Percentiles rank a stretch among this genome's conserved stretches.
Evolutionary conservation across 1,284 basidiomycete genomes (phyloP).

Genomic region (Vanrija sp.): DNA sequence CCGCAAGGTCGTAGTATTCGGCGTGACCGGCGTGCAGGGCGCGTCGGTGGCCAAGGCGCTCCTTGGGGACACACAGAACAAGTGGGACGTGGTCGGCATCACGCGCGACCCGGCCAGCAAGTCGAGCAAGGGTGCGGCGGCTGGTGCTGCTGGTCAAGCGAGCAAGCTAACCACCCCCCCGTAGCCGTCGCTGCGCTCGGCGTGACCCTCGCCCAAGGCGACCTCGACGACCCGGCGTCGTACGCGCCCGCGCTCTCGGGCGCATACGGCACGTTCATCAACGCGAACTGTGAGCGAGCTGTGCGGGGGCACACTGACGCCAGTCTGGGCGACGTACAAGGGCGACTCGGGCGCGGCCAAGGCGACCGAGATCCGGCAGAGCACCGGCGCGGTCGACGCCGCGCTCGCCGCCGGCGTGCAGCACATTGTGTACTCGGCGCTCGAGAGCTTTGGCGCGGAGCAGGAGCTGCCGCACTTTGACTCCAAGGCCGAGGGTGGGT

Average conservation of each 20-base stretch:
- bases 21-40: constrained; percentile 20
- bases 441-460: constrained; percentile 21
- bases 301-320: not conserved
- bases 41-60: constrained; percentile 14
- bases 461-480: constrained; percentile 25
- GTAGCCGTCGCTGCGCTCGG: constrained; percentile 1
- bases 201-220: constrained; percentile 16
- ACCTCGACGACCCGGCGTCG: constrained; percentile 15
- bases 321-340: constrained; percentile 10
- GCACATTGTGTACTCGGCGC: constrained; percentile 35
- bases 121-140: not conserved
- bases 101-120: constrained; percentile 15
- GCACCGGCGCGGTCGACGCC: constrained; percentile 23
- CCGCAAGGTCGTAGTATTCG: constrained; percentile 16
- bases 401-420: constrained; percentile 23
- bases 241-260: constrained; percentile 17
- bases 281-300: constrained; percentile 20
- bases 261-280: constrained; percentile 15
- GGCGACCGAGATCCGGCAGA: constrained; percentile 13
- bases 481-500: constrained; percentile 32
- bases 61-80: constrained; percentile 4
- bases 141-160: too few relatives aligned
- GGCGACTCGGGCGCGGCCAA: constrained; percentile 5
- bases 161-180: not conserved
- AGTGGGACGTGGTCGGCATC: constrained; percentile 18